These are phyloP conservation scores for Acacia melanoxylon DNA, from an alignment of 306 rosid genomes.

Conservation along the genomic window DNA sequence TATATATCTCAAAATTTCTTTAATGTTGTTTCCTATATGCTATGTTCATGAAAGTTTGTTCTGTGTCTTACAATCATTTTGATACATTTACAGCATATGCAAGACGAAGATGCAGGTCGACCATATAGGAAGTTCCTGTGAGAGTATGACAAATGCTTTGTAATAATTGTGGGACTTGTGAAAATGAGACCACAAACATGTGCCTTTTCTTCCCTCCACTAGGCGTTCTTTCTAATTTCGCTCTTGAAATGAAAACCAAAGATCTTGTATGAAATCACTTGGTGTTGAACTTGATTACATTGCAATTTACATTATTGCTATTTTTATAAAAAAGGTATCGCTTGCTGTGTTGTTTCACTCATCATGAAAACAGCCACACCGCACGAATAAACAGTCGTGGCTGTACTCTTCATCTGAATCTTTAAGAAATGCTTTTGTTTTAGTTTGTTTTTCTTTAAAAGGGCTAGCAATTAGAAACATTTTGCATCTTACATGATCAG, in stretches of 20 bases:
- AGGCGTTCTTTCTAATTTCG: background rate
- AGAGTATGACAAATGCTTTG: background rate
- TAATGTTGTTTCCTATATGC: background rate
- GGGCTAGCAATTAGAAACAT: background rate
- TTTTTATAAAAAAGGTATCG: background rate
- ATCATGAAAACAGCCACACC: background rate
- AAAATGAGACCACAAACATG: background rate
- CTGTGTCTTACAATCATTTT: background rate
- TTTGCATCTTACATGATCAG: background rate
- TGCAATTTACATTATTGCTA: background rate
- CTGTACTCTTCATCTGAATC: background rate
- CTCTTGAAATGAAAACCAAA: background rate
- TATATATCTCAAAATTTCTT: background rate
- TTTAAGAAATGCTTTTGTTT: background rate
- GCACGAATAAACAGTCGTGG: background rate
- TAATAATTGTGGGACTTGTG: constrained; percentile 4
- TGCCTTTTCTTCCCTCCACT: background rate
- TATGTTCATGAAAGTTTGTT: background rate
- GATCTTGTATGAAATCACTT: constrained; percentile 3
- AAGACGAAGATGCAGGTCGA: constrained; percentile 13
- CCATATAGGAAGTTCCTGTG: constrained; percentile 22
- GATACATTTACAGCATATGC: constrained; percentile 6
- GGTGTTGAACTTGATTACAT: background rate
- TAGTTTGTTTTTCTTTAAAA: background rate
- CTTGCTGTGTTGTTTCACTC: background rate